These are phyloP conservation scores for Debaryomycetaceae sp. DNA, from an alignment of 1,139 yeast genomes.

Conservation along the genomic window DNA sequence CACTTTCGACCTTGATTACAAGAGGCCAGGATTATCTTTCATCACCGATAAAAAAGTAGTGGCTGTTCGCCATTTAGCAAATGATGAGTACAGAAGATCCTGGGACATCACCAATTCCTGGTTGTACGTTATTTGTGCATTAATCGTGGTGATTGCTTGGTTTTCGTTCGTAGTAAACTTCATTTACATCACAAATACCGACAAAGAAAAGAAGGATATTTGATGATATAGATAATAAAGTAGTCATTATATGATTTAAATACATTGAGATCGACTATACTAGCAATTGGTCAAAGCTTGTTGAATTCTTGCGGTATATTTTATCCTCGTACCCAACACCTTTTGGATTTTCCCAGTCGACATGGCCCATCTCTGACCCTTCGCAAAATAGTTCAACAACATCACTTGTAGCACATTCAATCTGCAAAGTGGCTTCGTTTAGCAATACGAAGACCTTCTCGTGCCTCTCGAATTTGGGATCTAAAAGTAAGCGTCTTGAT, in stretches of 20 bases:
- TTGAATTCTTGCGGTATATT: neutral
- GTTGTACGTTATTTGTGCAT: conserved; percentile 78
- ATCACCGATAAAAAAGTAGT: conserved; percentile 66
- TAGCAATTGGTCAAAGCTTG: no score
- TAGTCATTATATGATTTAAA: neutral
- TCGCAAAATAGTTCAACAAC: conserved; percentile 19
- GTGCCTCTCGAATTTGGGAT: conserved; percentile 10
- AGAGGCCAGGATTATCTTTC: conserved; percentile 73
- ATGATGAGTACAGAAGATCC: conserved; percentile 90
- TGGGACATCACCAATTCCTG: conserved; percentile 93
- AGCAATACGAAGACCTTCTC: conserved; percentile 11
- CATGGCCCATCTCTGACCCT: conserved; percentile 13
- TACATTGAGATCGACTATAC: neutral
- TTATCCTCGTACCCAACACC: conserved; percentile 11
- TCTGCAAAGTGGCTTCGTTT: conserved; percentile 8
- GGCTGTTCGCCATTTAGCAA: conserved; percentile 90
- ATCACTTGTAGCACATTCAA: conserved; percentile 23
- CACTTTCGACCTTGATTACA: conserved; percentile 77
- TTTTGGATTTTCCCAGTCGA: conserved; percentile 19
- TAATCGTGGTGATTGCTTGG: conserved; percentile 73
- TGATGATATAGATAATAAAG: conserved; percentile 8
- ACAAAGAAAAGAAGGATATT: conserved; percentile 28
- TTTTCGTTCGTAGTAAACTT: conserved; percentile 67
- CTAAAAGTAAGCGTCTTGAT: conserved; percentile 8
- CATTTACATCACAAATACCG: conserved; percentile 42